Base-by-base conservation (phyloP, 345 rosid genomes). In the Eucalyptus pumila region DNA sequence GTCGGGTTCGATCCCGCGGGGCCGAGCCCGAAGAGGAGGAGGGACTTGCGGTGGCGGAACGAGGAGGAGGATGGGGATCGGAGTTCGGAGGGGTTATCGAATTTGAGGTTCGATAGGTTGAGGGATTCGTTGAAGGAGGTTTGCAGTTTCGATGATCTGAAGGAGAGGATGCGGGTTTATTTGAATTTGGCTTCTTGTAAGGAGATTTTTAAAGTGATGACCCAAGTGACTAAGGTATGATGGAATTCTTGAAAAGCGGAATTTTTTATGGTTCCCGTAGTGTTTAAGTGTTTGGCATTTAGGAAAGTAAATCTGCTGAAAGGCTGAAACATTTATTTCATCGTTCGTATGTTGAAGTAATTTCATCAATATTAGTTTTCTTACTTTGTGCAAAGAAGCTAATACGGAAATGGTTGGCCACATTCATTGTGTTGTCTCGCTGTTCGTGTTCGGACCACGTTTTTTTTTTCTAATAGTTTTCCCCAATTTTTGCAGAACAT, bases 141-240 rank as follows among this genome's bases (percentile, higher is more conserved):
- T 23, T 96, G 99, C 87, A 97, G 99, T 90, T 93, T 97, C n/a
- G 98, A 97, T 91, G 99, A 97, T 93, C 91, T 97, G 94, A 93
- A 90, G 90, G 94, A 94, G 90, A 91, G 99, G 62, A 94, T 97
- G 98, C 89, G 90, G 60, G 76, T 91, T 90, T 94, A 94, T 67
- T 92, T 97, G 93, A 96, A 96, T 88, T 90, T 94, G 91, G 92
- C 90, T 52, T 80, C 90, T 91, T 96, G 99, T 89, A 94, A 93
- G 89, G 99, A 97, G 91, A 92, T 96, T 89, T 94, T 94, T 45
- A 93, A 91, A 87, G 92, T 89, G 27, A 96, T 95, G 99, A 92
- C 92, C 62, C 95, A 88, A 44, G 97, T 96, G 15, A 91, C 93
- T 49, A 97, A 95, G 99, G 99, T 96, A 89, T 81, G 21, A 88